Conservation (phyloP, 2,329 filamentous ascomycete species). For the Fusarium verrucosum region DNA sequence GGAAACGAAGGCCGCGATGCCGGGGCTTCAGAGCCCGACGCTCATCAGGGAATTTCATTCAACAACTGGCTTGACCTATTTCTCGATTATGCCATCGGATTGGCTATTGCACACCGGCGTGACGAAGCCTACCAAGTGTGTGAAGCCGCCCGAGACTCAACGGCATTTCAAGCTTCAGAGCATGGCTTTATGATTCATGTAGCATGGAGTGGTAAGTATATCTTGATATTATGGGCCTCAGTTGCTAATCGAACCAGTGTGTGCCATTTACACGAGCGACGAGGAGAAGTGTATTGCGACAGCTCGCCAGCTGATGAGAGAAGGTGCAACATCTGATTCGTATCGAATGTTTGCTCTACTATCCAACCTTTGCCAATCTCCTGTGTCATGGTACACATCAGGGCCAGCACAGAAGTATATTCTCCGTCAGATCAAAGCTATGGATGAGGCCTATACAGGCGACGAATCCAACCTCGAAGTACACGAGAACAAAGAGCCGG, state of each 20-base stretch:
- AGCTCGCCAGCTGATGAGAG: constrained; percentile 84
- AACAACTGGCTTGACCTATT: constrained; percentile 90
- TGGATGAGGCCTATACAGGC: constrained; percentile 70
- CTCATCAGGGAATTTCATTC: constrained; percentile 82
- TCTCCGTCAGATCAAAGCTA: constrained; percentile 87
- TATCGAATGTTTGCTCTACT: constrained; percentile 84
- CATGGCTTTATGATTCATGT: constrained; percentile 78
- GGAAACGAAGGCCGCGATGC: constrained; percentile 37
- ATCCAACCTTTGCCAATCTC: constrained; percentile 78
- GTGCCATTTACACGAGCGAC: constrained; percentile 82
- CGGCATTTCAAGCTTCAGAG: constrained; percentile 79
- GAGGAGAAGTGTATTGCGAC: constrained; percentile 77
- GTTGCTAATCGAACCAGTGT: constrained; percentile 62
- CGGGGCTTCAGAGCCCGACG: constrained; percentile 50
- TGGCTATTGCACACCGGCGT: constrained; percentile 73
- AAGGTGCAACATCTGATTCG: constrained; percentile 81
- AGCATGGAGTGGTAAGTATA: constrained; percentile 73
- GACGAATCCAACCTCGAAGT: constrained; percentile 30
- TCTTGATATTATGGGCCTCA: neutral
- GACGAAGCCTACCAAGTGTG: constrained; percentile 83
- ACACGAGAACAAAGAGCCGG: constrained; percentile 10
- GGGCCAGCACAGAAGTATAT: constrained; percentile 90
- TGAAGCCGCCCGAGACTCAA: constrained; percentile 79
- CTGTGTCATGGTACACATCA: constrained; percentile 78
- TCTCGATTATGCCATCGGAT: constrained; percentile 81